phyloP scores from a whole-genome alignment of 441 rosid species.

The Breynia disticha region DNA sequence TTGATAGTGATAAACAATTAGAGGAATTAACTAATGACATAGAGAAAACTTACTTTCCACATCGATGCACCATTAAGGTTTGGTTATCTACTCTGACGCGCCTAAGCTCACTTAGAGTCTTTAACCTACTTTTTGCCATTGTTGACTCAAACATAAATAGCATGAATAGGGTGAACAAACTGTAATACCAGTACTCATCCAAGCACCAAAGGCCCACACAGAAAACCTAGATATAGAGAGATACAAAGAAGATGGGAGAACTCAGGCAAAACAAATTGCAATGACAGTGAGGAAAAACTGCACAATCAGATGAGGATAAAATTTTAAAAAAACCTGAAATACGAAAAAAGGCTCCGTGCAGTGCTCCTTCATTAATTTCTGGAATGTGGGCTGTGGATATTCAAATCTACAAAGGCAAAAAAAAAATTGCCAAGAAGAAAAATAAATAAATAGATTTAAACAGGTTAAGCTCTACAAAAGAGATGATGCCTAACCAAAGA shows the following conservation, averaged over 20 bases:
- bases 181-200: slow-evolving; percentile 57
- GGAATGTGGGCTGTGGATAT: slow-evolving; percentile 97
- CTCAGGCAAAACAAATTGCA: neutral
- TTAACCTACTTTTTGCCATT: slow-evolving; percentile 95
- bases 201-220: slow-evolving; percentile 97
- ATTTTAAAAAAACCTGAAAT: slow-evolving; percentile 60
- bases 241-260: neutral
- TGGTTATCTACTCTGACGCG: slow-evolving; percentile 94
- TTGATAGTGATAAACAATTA: slow-evolving; percentile 9
- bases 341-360: slow-evolving; percentile 98
- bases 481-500: neutral
- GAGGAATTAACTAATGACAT: slow-evolving; percentile 8
- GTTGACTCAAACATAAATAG: slow-evolving; percentile 99
- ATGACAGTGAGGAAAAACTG: neutral
- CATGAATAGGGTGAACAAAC: slow-evolving; percentile 98
- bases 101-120: slow-evolving; percentile 89
- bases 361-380: slow-evolving; percentile 94
- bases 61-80: slow-evolving; percentile 84
- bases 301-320: neutral
- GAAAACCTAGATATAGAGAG: slow-evolving; percentile 50
- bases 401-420: slow-evolving; percentile 60
- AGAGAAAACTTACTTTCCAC: slow-evolving; percentile 66
- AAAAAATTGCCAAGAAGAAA: neutral
- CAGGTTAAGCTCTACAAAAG: neutral
- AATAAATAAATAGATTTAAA: neutral